Percentiles rank a stretch among this genome's conserved stretches.
Conservation (phyloP, 257 asterid species). For the Handroanthus guayacan region DNA sequence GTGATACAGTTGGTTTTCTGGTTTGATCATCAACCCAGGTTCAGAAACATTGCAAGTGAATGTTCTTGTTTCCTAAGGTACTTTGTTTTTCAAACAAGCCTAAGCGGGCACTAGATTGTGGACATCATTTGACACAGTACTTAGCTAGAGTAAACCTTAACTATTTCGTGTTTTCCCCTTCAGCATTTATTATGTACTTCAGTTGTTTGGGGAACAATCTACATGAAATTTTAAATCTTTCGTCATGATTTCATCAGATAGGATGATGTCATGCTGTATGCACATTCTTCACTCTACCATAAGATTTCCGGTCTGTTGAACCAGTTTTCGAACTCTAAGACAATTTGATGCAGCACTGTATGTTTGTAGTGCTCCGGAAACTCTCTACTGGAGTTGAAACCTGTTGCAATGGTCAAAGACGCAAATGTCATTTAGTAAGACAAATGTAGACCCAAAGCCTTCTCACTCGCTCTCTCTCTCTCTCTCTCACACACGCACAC, state of each 20-base stretch:
- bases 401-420: slow-evolving; percentile 35
- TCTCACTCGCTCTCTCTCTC: neutral
- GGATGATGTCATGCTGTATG: slow-evolving; percentile 25
- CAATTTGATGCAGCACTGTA: slow-evolving; percentile 29
- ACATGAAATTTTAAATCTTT: slow-evolving; percentile 28
- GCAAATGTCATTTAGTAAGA: slow-evolving; percentile 4
- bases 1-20: too few relatives aligned
- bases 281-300: slow-evolving; percentile 26
- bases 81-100: neutral
- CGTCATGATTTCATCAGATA: slow-evolving; percentile 23
- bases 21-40: too few relatives aligned
- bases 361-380: neutral
- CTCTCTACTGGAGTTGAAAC: slow-evolving; percentile 49
- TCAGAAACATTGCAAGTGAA: too few relatives aligned
- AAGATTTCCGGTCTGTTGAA: slow-evolving; percentile 17
- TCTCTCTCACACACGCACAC: too few relatives aligned
- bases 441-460: neutral
- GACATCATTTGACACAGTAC: slow-evolving; percentile 24
- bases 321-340: slow-evolving; percentile 18
- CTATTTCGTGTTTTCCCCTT: slow-evolving; percentile 13
- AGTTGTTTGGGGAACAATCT: slow-evolving; percentile 26
- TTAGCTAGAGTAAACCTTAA: slow-evolving; percentile 16
- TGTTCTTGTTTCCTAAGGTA: neutral
- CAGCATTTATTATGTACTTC: slow-evolving; percentile 19
- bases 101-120: neutral